Base-by-base conservation (phyloP, 352 stramenopile species). In the Peronospora belbahrii region DNA sequence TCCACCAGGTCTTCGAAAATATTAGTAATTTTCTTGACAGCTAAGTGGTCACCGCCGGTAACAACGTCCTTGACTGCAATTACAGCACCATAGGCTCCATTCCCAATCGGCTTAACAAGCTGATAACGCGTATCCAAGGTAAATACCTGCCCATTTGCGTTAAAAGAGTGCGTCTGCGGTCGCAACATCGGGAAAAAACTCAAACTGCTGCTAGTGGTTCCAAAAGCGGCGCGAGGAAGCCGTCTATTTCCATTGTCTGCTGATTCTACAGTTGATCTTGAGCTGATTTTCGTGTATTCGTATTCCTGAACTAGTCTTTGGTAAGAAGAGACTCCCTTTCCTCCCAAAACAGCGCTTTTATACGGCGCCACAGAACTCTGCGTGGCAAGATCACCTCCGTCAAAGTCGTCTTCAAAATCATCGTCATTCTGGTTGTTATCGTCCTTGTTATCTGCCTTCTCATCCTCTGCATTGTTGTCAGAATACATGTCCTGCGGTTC, bases 1-100 rank as follows among this genome's bases (percentile, higher is more conserved):
- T 99, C 96, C 41, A 98, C 95, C 34, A 98, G 82, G 63, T 99
- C 95, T 31, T 97, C 87, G 62, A 97, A 98, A 17, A 89, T 87
- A 32, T 84, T 83, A 0, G 83, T 76, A 43, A 97, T 95, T 64
- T 97, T 97, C 68, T 97, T 97, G 41, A 97, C 95, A 5, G 90
- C 90, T 20, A 97, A 66, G 54, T 89, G 83, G 10, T 62, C 58
- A 15, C 67, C 60, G 1, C 39, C 47, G 6, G 64, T 56, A 1
- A 81, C 38, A n/a, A 62, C 46, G 49, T 94, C 75, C 11, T 79
- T 73, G 40, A 86, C 87, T 8, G 80, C 83, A 37, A 96, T 92
- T n/a, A 97, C 86, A 1, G 90, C 80, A 4, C 85, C 87, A 57
- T 95, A 96, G 3, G 85, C 83, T 8, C 86, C 86, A 10, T 80